A percentile compares a stretch with the other conserved stretches of the same genome.
phyloP scores from a whole-genome alignment of 495 filamentous ascomycete species.

The Saxophila tyrrhenica region DNA sequence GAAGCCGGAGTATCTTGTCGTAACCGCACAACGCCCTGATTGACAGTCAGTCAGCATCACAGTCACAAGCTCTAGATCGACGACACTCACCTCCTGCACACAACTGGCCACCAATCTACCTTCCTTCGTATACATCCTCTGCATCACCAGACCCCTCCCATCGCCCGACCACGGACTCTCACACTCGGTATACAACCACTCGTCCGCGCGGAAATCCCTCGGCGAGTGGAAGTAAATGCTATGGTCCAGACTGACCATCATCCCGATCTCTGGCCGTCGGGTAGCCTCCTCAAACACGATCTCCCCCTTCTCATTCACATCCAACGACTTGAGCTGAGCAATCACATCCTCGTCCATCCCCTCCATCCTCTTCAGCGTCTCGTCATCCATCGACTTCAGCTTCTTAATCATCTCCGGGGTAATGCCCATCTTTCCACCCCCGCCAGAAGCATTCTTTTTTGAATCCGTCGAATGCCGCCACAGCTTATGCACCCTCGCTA shows the following conservation, averaged over 20 bases:
- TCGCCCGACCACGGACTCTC: constrained; percentile 89
- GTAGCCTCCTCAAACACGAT: constrained; percentile 4
- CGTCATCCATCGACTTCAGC: constrained; percentile 10
- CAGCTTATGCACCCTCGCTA: constrained; percentile 62
- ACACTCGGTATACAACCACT: constrained; percentile 92
- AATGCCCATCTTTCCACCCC: constrained; percentile 26
- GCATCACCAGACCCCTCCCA: constrained; percentile 73
- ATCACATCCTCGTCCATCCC: constrained; percentile 25
- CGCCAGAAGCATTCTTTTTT: constrained; percentile 20
- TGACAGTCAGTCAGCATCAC: background rate
- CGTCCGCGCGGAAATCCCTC: constrained; percentile 65
- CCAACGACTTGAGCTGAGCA: constrained; percentile 2
- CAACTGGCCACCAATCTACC: constrained; percentile 77
- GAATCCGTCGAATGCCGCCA: constrained; percentile 43
- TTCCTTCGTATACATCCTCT: constrained; percentile 77
- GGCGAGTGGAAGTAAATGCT: constrained; percentile 92
- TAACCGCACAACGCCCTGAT: constrained; percentile 15
- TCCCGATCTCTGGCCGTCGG: constrained; percentile 52
- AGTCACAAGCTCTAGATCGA: background rate
- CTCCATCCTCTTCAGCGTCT: constrained; percentile 27
- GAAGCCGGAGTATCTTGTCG: constrained; percentile 5
- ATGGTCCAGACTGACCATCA: constrained; percentile 95
- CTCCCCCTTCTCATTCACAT: constrained; percentile 22
- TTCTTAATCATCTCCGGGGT: constrained; percentile 34
- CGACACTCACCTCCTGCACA: constrained; percentile 54